Evolutionary conservation across 371 early-diverging fungal genomes (phyloP).

Genomic region (Mortierella sp.): DNA sequence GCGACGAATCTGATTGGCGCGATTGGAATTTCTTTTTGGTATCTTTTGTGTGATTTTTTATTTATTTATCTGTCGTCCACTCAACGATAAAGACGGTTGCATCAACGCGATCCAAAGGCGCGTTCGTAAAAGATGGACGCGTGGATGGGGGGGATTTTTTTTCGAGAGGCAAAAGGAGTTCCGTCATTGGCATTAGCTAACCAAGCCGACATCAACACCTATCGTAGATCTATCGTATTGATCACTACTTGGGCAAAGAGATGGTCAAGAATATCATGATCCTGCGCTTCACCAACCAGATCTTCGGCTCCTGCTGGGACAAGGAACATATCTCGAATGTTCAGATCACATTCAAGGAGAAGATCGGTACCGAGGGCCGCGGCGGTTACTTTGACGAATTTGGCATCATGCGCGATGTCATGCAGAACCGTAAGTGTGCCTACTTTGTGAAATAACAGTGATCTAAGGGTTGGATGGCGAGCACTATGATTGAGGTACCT

Average conservation of each 20-base stretch:
- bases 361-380: conserved; percentile 90
- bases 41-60: no score
- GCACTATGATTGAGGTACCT: no score
- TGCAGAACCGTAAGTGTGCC: conserved; percentile 80
- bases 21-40: conserved; percentile 14
- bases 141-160: no score
- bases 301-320: conserved; percentile 85
- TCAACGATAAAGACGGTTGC: background rate
- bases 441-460: no score
- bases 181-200: background rate
- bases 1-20: conserved; percentile 47
- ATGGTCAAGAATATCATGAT: conserved; percentile 92
- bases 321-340: conserved; percentile 80
- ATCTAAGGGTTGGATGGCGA: no score
- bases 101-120: no score
- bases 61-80: no score
- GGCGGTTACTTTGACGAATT: conserved; percentile 95
- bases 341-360: conserved; percentile 91
- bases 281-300: conserved; percentile 81
- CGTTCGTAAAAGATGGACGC: no score
- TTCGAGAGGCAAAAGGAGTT: no score
- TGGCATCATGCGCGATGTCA: conserved; percentile 93
- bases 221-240: conserved; percentile 80
- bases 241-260: conserved; percentile 92
- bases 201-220: background rate